A percentile compares a stretch with the other conserved stretches of the same genome.
Evolutionary conservation across 1,284 basidiomycete genomes (phyloP).

Genomic region (Chalciporus sp.): DNA sequence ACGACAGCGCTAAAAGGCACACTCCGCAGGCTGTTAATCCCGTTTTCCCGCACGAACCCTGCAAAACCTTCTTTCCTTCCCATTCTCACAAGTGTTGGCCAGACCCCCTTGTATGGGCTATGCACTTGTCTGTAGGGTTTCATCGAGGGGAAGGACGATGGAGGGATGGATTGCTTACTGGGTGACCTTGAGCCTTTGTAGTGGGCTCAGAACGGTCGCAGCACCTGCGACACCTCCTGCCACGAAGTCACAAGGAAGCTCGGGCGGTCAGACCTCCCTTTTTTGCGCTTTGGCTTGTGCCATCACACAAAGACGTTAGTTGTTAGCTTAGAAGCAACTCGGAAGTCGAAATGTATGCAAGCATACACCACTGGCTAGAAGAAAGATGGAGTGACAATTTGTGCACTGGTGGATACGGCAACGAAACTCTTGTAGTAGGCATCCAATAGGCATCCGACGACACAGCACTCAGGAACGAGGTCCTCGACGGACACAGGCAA

Average conservation of each 20-base stretch:
- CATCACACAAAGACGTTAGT: constrained; percentile 18
- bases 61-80: constrained; percentile 91
- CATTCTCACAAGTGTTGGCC: constrained; percentile 81
- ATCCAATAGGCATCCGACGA: no score
- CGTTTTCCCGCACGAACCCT: constrained; percentile 91
- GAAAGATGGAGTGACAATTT: constrained; percentile 10
- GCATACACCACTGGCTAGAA: constrained; percentile 18
- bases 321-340: constrained; percentile 2
- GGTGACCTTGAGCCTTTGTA: constrained; percentile 94
- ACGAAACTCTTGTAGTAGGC: no score
- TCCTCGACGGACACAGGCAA: no score
- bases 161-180: constrained; percentile 59
- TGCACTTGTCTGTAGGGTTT: constrained; percentile 73
- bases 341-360: constrained; percentile 3
- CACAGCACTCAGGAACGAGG: no score
- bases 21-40: constrained; percentile 91
- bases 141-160: constrained; percentile 1
- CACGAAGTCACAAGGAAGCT: constrained; percentile 47
- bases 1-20: constrained; percentile 77
- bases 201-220: constrained; percentile 88
- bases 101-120: constrained; percentile 80
- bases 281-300: constrained; percentile 25
- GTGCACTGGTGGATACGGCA: no score
- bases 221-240: constrained; percentile 85
- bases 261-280: constrained; percentile 32